Base-by-base conservation (phyloP, 768 basidiomycete genomes). In the Phylloporus sp. region DNA sequence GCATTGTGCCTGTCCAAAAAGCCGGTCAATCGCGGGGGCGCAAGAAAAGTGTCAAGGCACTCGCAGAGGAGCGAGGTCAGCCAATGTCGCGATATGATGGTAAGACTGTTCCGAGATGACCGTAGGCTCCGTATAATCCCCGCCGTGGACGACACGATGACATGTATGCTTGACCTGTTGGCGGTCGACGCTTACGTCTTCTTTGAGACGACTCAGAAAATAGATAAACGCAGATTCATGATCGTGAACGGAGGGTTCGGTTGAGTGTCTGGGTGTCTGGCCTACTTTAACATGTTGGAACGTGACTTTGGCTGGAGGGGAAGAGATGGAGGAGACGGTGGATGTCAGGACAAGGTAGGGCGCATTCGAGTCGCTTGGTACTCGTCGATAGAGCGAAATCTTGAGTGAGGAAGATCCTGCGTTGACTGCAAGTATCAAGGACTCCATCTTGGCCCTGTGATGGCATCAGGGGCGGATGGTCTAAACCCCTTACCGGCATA, bases 401-500 rank as follows among this genome's bases (percentile, higher is more conserved):
- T 92, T 93, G 71, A 93, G 83, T 6, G 90, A 92, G 2, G 90
- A 92, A 0, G 89, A 91, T 34, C 90, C 90, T 6, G 90, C 81
- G 58, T 91, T 91, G 56, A 85, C 75, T 4, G 89, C 75, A 23
- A 91, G 81, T 49, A 90, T 78, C 54, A 82, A 70, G 18, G 59
- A 59, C 68, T n/a, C n/a, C n/a, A 60, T 65, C n/a, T 6, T 16
- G 9, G 36, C 36, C n/a, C 22, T 10, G 44, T 26, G 16, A 27
- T 31, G 9, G 15, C 15, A 22, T 13, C 6, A 40, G 16, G 10
- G 20, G 48, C 11, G n/a, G 34, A n/a, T 18, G 35, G n/a, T n/a
- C n/a, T n/a, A n/a, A n/a, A n/a, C n/a, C n/a, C n/a, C n/a, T n/a
- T n/a, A n/a, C n/a, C n/a, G n/a, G n/a, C n/a, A n/a, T 7, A 8